Base-by-base conservation (phyloP, 179 eudicot species). In the Corrigiola litoralis region DNA sequence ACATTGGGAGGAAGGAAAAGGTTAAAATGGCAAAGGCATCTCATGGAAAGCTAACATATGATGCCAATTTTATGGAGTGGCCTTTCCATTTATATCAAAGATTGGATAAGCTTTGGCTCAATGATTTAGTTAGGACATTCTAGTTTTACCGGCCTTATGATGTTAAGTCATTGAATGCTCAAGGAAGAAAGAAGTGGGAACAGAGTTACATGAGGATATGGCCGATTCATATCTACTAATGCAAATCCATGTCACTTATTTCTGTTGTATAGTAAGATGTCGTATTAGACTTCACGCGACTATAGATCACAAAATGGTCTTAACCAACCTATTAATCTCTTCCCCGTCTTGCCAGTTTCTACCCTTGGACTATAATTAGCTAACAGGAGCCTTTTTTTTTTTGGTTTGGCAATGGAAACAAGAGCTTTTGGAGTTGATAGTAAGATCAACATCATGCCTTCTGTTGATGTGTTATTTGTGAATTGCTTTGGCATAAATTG, bases 61-160 rank as follows among this genome's bases (percentile, higher is more conserved):
- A 48, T 60, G 66, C 66, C 58, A 42, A 69, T 58, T 59, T 8
- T 50, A 50, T 58, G 59, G 60, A 29, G 3, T 38, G 3, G 33
- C 1, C 2, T 59, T 69, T 29, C 52, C 36, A 17, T 41, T 69
- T 69, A 2, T 61, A 21, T 51, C 32, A 69, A 50, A 23, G 33
- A 28, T 60, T 40, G 60, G 59, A 68, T 60, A 59, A 59, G 66
- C 32, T 60, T 69, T 7, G 60, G 12, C 45, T 20, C n/a, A 2
- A 28, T 38, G 25, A 58, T 49, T 49, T 60, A 47, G 59, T 58
- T 68, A 47, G 46, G 60, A 47, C 49, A 36, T 24, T 42, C 44
- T n/a, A 54, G 34, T 55, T 54, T 56, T n/a, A n/a, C n/a, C 0
- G 44, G 44, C 51, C 16, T 66, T 16, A 41, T 56, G 63, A 16